These are phyloP conservation scores for Tylopilus sp. DNA, from an alignment of 768 basidiomycete genomes.

Conservation along the genomic window DNA sequence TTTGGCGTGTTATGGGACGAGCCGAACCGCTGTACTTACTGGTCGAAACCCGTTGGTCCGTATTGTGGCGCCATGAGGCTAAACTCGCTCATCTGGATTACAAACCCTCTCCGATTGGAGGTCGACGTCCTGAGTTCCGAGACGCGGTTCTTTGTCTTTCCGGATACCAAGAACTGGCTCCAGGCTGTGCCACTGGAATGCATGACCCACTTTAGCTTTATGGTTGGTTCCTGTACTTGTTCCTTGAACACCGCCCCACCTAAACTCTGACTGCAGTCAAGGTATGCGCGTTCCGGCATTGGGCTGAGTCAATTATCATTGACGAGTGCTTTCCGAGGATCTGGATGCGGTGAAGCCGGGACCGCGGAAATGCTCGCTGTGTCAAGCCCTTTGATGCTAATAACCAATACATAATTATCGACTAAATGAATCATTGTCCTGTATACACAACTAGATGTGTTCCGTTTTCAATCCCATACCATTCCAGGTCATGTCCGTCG, in stretches of 20 bases:
- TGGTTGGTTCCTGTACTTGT: neutral
- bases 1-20: slow-evolving; percentile 37
- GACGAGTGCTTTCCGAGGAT: slow-evolving; percentile 8
- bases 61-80: slow-evolving; percentile 32
- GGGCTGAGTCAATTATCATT: slow-evolving; percentile 1
- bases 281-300: slow-evolving; percentile 10
- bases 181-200: slow-evolving; percentile 3
- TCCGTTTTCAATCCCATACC: slow-evolving; percentile 68
- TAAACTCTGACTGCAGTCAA: slow-evolving; percentile 9
- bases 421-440: slow-evolving; percentile 17
- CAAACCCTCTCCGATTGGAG: slow-evolving; percentile 17
- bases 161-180: slow-evolving; percentile 15
- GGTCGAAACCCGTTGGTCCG: slow-evolving; percentile 37
- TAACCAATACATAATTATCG: neutral
- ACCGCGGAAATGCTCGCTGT: too few species aligned
- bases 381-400: neutral
- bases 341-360: too few species aligned
- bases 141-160: slow-evolving; percentile 6
- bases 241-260: neutral
- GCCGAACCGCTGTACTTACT: slow-evolving; percentile 38
- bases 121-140: slow-evolving; percentile 20
- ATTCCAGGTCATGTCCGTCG: slow-evolving; percentile 55
- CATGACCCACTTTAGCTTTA: neutral
- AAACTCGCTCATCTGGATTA: slow-evolving; percentile 28
- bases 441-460: slow-evolving; percentile 33